phyloP scores from a whole-genome alignment of 805 yeast species.

The Isabelozyma gotoi region DNA sequence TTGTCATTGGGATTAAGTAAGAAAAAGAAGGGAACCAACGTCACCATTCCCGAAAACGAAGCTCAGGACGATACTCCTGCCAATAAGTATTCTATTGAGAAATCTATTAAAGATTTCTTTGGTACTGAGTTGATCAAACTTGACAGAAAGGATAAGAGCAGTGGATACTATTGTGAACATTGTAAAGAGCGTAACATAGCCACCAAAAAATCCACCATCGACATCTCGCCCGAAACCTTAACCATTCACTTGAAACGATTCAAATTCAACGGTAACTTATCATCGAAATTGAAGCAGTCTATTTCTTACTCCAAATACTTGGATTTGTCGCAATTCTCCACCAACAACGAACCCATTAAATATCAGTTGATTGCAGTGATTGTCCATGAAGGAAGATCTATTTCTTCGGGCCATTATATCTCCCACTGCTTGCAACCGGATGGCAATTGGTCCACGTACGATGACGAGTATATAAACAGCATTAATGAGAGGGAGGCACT shows the following conservation, averaged over 20 bases:
- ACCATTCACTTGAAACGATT: conserved; percentile 88
- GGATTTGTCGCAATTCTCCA: conserved; percentile 61
- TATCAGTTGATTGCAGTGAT: conserved; percentile 82
- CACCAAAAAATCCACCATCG: conserved; percentile 68
- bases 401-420: conserved; percentile 89
- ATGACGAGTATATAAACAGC: conserved; percentile 82
- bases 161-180: conserved; percentile 85
- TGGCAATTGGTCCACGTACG: conserved; percentile 90
- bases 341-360: conserved; percentile 31
- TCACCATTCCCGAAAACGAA: conserved; percentile 3
- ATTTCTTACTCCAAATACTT: conserved; percentile 77
- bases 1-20: conserved; percentile 74
- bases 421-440: conserved; percentile 91
- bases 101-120: conserved; percentile 78
- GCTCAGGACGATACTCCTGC: conserved; percentile 3
- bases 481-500: conserved; percentile 73
- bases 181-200: conserved; percentile 81
- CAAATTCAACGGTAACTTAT: conserved; percentile 76
- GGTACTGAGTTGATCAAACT: conserved; percentile 73
- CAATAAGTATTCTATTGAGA: conserved; percentile 62
- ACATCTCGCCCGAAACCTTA: conserved; percentile 84
- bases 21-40: conserved; percentile 18
- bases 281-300: conserved; percentile 84
- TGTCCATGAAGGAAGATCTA: conserved; percentile 92
- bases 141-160: conserved; percentile 59